Evolutionary conservation across 768 basidiomycete species (phyloP), one percentile per base, ranked within the genome.

Genomic region (Termitomyces sp.): DNA sequence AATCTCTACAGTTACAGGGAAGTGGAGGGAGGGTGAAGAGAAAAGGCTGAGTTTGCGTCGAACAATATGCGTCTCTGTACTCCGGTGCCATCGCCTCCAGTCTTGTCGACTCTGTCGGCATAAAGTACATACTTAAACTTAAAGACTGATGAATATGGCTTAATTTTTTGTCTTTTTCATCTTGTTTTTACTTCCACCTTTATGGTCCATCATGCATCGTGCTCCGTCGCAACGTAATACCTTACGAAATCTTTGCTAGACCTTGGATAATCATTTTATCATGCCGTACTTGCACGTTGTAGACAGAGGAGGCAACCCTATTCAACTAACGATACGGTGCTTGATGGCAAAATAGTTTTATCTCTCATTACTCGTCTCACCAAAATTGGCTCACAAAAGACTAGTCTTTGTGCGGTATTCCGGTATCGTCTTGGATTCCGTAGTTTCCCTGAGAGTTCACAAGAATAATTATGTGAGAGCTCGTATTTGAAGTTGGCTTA

Each of bases 201-300:
- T 43, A 61, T 7, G 1, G 28, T n/a, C n/a, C n/a, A n/a, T n/a
- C n/a, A 28, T 28, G 5, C 26, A 4, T 28, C 28, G 7, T 28
- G 28, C 7, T 28, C 28, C 28, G 7, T 28, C 28, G 28, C 28
- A 28, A 28, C 7, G 28, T 7, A 28, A 28, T 28, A 28, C 28
- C 7, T 28, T 7, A 28, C 55, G 68, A 69, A 40, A 62, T 69
- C 10, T 66, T 65, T 1, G 62, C 6, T 58, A 68, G 21, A 58
- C 61, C 19, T 68, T 65, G 58, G 69, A 65, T 35, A 62, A 67
- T 45, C 57, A 54, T 6, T 67, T 65, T 53, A 62, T 71, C 15
- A 19, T 70, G 65, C 55, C 58, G 53, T 5, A 30, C 45, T 21
- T 73, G 69, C 63, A 58, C 26, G 49, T 57, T 10, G 24, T 69